A percentile compares a stretch with the other conserved stretches of the same genome.
These are phyloP conservation scores for Fallopia convolvulus DNA, from an alignment of 148 eudicot species.

Conservation along the genomic window DNA sequence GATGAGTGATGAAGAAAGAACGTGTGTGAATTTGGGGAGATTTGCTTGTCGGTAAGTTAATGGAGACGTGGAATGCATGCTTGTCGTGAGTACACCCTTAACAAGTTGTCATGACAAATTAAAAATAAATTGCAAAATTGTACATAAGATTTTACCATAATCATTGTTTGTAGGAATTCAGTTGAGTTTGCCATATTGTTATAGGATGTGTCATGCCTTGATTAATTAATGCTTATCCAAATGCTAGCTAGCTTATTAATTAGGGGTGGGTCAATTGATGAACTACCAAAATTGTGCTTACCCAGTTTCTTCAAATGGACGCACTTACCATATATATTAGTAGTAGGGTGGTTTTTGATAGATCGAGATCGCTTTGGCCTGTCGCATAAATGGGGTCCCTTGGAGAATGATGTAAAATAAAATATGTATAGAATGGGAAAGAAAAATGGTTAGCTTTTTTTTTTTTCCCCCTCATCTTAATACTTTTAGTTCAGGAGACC, in stretches of 20 bases:
- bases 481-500: background rate
- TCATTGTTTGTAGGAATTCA: background rate
- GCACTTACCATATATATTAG: background rate
- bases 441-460: background rate
- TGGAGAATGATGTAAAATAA: background rate
- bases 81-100: background rate
- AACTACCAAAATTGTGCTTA: background rate
- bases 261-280: background rate
- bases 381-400: background rate
- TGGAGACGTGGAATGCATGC: background rate
- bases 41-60: constrained; percentile 5
- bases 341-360: background rate
- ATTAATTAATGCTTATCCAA: background rate
- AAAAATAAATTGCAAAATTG: background rate
- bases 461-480: background rate
- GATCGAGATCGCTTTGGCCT: background rate
- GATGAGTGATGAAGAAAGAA: background rate
- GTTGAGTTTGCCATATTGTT: background rate
- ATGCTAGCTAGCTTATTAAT: background rate
- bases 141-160: background rate
- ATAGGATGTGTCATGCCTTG: background rate
- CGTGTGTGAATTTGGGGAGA: constrained; percentile 2
- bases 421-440: background rate
- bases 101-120: no score
- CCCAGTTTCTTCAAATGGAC: background rate